Percentiles rank a stretch among this genome's conserved stretches.
Evolutionary conservation across 1,139 yeast species (phyloP).

Genomic region (Kurtzmaniella quercitrusa): DNA sequence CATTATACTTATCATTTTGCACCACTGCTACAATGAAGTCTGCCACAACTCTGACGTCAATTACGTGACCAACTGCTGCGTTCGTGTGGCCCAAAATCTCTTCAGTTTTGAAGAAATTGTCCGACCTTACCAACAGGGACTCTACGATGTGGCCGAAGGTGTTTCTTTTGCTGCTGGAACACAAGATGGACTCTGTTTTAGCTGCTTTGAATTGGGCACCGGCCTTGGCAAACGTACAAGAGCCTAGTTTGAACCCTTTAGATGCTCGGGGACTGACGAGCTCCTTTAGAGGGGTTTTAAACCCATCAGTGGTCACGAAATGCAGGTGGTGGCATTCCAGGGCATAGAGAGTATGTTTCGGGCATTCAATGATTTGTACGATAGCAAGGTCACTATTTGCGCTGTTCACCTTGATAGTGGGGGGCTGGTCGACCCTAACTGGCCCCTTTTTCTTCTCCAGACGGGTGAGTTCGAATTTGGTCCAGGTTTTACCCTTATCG

Average conservation of each 20-base stretch:
- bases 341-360: constrained; percentile 15
- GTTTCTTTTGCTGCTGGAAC: constrained; percentile 41
- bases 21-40: constrained; percentile 51
- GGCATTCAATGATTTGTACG: constrained; percentile 36
- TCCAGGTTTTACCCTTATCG: constrained; percentile 61
- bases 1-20: constrained; percentile 43
- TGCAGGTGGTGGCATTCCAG: constrained; percentile 31
- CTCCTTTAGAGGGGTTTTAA: constrained; percentile 36
- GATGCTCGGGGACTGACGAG: constrained; percentile 25
- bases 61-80: constrained; percentile 35
- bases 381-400: constrained; percentile 36
- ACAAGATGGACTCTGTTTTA: constrained; percentile 43
- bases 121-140: constrained; percentile 40
- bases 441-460: constrained; percentile 3
- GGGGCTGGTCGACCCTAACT: constrained; percentile 12
- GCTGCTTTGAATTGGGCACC: constrained; percentile 35
- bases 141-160: constrained; percentile 41
- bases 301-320: constrained; percentile 52
- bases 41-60: constrained; percentile 46
- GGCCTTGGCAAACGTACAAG: constrained; percentile 53
- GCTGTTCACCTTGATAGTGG: constrained; percentile 32
- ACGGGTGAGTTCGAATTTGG: constrained; percentile 26
- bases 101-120: constrained; percentile 50
- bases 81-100: constrained; percentile 17
- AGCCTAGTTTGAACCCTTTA: constrained; percentile 11